Evolutionary conservation across 2,329 filamentous ascomycete genomes (phyloP), one percentile per base, ranked within the genome.

Genomic region (Colletotrichum aenigma): DNA sequence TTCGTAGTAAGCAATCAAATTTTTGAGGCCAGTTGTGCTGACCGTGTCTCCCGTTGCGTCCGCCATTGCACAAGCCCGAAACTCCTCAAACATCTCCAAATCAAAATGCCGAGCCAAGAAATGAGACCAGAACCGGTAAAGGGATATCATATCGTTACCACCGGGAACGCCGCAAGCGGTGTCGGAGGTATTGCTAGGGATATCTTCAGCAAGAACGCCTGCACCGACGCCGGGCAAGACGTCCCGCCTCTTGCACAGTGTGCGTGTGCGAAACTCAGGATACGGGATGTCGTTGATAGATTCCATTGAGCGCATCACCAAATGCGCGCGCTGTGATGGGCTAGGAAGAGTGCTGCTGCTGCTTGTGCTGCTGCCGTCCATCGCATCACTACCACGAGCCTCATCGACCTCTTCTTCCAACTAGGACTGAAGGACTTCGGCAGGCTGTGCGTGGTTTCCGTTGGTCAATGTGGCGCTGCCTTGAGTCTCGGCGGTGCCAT

Each of bases 31-130:
- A 77, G 86, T 86, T 75, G 86, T 86, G 75, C 88, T 80, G 85
- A 80, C 87, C 15, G 76, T 87, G 77, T 88, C 83, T 73, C 64
- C 70, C 28, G 84, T 83, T 71, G 89, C 87, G 84, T 96, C 94
- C 81, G 93, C 91, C 76, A 93, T 85, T 71, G 94, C 94, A 82
- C 90, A 88, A 80, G 87, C 86, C 78, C 91, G 91, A 85, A 96
- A 95, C 83, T 96, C 94, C 81, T 91, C 87, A 85, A 96, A 96
- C 91, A 96, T 94, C 81, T 87, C 88, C 74, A 89, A 87, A 83
- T 96, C 94, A 89, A 96, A 95, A 84, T 94, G 93, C 80, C 91
- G 89, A 77, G 92, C 89, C 77, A 96, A 88, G 81, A 94, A 94
- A 82, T 93, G 91, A 24, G 92, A 91, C 93, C 94, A 96, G 86